These are phyloP conservation scores for Coemansia sp. DNA, from an alignment of 192 early-diverging fungal species.

Conservation along the genomic window DNA sequence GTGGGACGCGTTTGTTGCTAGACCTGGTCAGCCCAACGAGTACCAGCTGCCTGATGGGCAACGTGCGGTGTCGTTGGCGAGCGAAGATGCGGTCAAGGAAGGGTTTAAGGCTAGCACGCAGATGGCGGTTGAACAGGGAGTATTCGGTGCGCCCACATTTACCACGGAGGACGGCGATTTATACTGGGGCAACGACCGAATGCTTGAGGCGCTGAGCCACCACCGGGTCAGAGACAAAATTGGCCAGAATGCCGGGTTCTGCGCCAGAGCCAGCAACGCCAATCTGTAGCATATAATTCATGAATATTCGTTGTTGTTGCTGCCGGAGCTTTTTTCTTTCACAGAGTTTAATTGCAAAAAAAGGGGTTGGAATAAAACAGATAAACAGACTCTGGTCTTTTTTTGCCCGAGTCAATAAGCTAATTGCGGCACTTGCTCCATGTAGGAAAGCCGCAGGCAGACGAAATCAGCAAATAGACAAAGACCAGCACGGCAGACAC, in stretches of 20 bases:
- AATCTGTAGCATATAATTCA: constrained; percentile 4
- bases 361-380: not conserved
- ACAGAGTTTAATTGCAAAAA: not conserved
- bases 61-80: constrained; percentile 29
- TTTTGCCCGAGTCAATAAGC: not conserved
- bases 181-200: constrained; percentile 62
- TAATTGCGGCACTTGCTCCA: constrained; percentile 56
- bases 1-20: constrained; percentile 34
- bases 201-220: constrained; percentile 45
- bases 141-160: constrained; percentile 60
- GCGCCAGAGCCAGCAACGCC: constrained; percentile 18
- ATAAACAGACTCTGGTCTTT: not conserved
- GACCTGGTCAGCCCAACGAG: not conserved
- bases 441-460: constrained; percentile 79
- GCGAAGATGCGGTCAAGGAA: constrained; percentile 12
- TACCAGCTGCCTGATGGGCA: constrained; percentile 16
- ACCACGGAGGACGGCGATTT: constrained; percentile 54
- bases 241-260: constrained; percentile 28
- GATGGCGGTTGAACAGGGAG: constrained; percentile 36
- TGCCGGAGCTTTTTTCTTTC: too few species aligned
- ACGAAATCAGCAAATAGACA: constrained; percentile 71
- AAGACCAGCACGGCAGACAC: constrained; percentile 63
- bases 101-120: constrained; percentile 50
- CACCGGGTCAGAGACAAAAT: constrained; percentile 25
- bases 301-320: too few species aligned